A percentile compares a stretch with the other conserved stretches of the same genome.
Evolutionary conservation across 225 moss, liverwort and hornwort genomes (phyloP).

Genomic region (Physcomitrellopsis africana): DNA sequence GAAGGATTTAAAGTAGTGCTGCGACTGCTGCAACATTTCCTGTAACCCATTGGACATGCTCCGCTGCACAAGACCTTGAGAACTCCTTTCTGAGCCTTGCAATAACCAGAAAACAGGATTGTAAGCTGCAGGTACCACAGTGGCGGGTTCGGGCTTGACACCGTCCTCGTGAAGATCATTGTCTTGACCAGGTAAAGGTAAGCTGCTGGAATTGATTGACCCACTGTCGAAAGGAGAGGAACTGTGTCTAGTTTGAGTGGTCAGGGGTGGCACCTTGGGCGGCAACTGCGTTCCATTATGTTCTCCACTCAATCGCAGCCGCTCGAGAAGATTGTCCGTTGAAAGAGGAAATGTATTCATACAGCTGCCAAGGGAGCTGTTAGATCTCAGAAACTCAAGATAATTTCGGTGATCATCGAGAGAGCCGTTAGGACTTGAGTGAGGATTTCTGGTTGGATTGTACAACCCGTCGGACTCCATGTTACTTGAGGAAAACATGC

Average conservation of each 20-base stretch:
- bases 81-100: slow-evolving; percentile 45
- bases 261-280: slow-evolving; percentile 44
- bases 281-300: slow-evolving; percentile 42
- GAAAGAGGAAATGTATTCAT: slow-evolving; percentile 34
- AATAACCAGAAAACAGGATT: slow-evolving; percentile 83
- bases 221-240: slow-evolving; percentile 29
- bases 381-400: slow-evolving; percentile 35
- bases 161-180: neutral
- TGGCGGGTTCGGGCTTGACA: slow-evolving; percentile 53
- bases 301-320: slow-evolving; percentile 55
- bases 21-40: slow-evolving; percentile 43
- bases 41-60: slow-evolving; percentile 29
- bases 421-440: slow-evolving; percentile 29
- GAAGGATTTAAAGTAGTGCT: slow-evolving; percentile 22
- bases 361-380: slow-evolving; percentile 28
- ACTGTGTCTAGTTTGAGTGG: slow-evolving; percentile 20
- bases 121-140: slow-evolving; percentile 77
- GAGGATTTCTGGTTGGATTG: slow-evolving; percentile 62
- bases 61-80: slow-evolving; percentile 21
- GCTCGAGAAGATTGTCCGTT: slow-evolving; percentile 59
- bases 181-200: slow-evolving; percentile 26
- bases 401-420: slow-evolving; percentile 27
- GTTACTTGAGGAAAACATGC: slow-evolving; percentile 49
- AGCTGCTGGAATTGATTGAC: slow-evolving; percentile 34
- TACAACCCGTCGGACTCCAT: slow-evolving; percentile 61